A percentile compares a stretch with the other conserved stretches of the same genome.
phyloP scores from a whole-genome alignment of 2,329 filamentous ascomycete genomes.

The Ophiostoma fasciatum region DNA sequence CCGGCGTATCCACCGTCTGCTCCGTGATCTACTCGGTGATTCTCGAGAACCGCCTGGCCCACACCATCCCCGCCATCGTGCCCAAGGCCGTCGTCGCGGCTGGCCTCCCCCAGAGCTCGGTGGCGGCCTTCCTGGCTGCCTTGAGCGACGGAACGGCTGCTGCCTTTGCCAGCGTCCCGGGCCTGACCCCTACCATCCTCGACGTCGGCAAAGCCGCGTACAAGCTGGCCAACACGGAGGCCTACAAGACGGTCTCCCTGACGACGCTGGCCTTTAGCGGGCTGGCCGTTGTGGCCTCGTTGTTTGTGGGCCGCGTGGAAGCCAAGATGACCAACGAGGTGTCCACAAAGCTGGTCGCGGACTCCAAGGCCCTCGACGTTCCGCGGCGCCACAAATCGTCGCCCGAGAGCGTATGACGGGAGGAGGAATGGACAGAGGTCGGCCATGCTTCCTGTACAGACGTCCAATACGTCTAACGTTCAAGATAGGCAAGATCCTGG shows the following conservation, averaged over 20 bases:
- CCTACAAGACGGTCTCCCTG: conserved; percentile 6
- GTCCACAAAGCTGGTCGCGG: too few species aligned
- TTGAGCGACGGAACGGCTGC: neutral
- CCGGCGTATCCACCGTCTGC: neutral
- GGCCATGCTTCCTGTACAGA: too few species aligned
- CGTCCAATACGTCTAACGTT: too few species aligned
- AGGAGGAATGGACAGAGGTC: too few species aligned
- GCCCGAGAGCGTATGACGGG: too few species aligned
- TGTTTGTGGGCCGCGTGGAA: neutral
- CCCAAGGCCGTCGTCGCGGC: conserved; percentile 19
- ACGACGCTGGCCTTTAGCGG: conserved; percentile 4
- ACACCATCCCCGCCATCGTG: conserved; percentile 18
- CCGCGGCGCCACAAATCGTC: too few species aligned
- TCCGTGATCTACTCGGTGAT: conserved; percentile 4
- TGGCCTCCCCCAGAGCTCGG: conserved; percentile 11
- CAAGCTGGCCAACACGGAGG: conserved; percentile 1
- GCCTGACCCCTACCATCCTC: neutral
- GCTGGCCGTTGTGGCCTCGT: conserved; percentile 4
- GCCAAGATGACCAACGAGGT: too few species aligned
- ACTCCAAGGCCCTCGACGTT: too few species aligned
- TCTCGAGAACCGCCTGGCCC: conserved; percentile 14
- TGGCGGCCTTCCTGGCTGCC: neutral
- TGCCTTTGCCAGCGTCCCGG: neutral
- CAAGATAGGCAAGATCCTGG: too few species aligned
- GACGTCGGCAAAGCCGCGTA: neutral